Conservation (phyloP, 768 basidiomycete genomes). For the Tubosaeta brunneosetosa region DNA sequence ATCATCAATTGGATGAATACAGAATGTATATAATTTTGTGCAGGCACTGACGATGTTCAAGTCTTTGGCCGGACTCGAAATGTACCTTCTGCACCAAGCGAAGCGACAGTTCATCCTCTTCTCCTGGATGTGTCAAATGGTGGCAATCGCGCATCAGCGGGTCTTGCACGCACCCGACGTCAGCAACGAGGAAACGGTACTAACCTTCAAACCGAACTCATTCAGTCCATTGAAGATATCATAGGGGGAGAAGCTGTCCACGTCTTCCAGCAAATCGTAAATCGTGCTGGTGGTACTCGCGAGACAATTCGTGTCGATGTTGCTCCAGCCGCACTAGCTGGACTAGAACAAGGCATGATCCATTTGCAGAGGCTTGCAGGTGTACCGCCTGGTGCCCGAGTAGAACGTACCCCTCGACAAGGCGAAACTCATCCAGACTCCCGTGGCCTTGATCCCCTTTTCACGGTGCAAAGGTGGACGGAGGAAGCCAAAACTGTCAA, state of each 20-base stretch:
- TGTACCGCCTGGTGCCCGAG: constrained; percentile 50
- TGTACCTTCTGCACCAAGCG: constrained; percentile 47
- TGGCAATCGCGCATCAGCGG: constrained; percentile 40
- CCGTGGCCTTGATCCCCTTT: constrained; percentile 65
- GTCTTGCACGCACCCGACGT: constrained; percentile 50
- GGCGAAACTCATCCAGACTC: constrained; percentile 41
- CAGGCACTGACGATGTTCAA: constrained; percentile 52
- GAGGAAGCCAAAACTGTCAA: constrained; percentile 84
- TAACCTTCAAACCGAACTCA: constrained; percentile 50
- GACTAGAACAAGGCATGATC: constrained; percentile 53
- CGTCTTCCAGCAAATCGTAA: constrained; percentile 77
- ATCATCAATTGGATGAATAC: background rate
- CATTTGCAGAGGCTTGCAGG: constrained; percentile 44
- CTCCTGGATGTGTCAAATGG: constrained; percentile 58
- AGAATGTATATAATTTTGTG: background rate
- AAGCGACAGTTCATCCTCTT: constrained; percentile 77
- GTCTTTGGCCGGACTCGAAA: constrained; percentile 63
- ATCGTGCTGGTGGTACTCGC: constrained; percentile 49
- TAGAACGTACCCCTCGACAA: constrained; percentile 50
- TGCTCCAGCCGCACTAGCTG: constrained; percentile 57
- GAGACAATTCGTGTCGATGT: constrained; percentile 79
- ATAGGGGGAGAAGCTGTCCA: constrained; percentile 80
- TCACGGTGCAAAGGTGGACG: constrained; percentile 83
- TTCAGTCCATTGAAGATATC: constrained; percentile 76
- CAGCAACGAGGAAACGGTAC: constrained; percentile 49